These are phyloP conservation scores for Pneumocystis jirovecii DNA, from an alignment of 1,139 yeast genomes.

Conservation along the genomic window DNA sequence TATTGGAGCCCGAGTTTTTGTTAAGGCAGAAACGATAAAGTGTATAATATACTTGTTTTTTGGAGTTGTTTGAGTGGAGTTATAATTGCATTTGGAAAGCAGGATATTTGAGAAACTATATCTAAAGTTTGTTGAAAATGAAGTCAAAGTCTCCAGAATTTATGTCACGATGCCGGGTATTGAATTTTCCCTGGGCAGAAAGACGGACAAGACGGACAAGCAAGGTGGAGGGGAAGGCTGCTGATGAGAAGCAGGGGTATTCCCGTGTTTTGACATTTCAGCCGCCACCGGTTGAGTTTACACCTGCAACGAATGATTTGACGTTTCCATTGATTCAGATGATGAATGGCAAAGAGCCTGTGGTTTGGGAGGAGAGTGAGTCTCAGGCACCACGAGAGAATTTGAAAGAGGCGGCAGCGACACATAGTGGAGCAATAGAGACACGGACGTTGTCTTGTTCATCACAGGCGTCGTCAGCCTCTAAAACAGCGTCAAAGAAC, in stretches of 20 bases:
- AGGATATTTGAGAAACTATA: too few species aligned
- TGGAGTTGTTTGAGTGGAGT: too few species aligned
- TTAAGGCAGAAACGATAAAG: too few species aligned
- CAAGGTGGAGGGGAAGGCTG: not conserved
- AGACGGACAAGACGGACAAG: not conserved
- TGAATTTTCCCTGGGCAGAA: not conserved
- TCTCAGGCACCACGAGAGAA: not conserved
- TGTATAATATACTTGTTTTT: too few species aligned
- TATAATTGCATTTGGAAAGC: too few species aligned
- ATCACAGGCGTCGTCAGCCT: not conserved
- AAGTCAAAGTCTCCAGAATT: not conserved
- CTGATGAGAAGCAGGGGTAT: not conserved
- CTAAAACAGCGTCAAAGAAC: not conserved
- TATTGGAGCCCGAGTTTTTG: too few species aligned
- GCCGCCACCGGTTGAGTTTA: not conserved
- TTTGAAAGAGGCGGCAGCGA: not conserved
- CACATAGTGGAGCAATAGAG: not conserved
- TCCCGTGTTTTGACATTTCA: not conserved
- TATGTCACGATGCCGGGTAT: not conserved
- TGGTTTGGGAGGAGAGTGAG: not conserved
- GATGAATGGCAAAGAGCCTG: not conserved
- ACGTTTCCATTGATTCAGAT: not conserved
- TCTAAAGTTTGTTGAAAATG: not conserved
- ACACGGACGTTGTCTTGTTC: not conserved
- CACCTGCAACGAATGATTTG: not conserved